A percentile compares a stretch with the other conserved stretches of the same genome.
Evolutionary conservation across 2,329 filamentous ascomycete species (phyloP).

Genomic region (Penicillium olsonii): DNA sequence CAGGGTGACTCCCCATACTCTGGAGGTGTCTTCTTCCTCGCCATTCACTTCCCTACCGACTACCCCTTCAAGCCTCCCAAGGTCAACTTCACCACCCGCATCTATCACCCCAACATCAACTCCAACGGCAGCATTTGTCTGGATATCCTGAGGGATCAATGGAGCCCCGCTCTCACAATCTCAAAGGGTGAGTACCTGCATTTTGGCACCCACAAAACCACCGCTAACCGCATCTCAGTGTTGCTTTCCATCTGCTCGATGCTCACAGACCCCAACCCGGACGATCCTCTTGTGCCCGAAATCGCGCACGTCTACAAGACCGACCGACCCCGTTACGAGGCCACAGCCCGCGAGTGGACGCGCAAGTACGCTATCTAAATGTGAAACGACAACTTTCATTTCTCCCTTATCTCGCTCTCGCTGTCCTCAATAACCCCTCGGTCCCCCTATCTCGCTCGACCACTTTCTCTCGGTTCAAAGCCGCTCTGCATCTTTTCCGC

Average conservation of each 20-base stretch:
- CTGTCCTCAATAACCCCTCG: constrained; percentile 1
- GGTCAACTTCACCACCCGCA: constrained; percentile 99
- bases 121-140: constrained; percentile 98
- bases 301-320: constrained; percentile 99
- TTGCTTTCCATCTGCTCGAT: constrained; percentile 99
- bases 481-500: constrained; percentile 20
- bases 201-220: not conserved
- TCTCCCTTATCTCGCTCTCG: constrained; percentile 8
- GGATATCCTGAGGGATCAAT: constrained; percentile 98
- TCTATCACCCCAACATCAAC: constrained; percentile 99
- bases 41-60: constrained; percentile 99
- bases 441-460: constrained; percentile 5
- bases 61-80: constrained; percentile 99
- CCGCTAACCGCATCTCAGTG: constrained; percentile 59
- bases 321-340: constrained; percentile 92
- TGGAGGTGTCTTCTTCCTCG: constrained; percentile 97
- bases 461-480: constrained; percentile 9
- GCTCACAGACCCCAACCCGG: constrained; percentile 98
- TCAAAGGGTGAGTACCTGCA: constrained; percentile 74
- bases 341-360: constrained; percentile 96
- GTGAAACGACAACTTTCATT: constrained; percentile 24
- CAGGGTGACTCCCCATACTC: constrained; percentile 96
- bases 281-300: constrained; percentile 97
- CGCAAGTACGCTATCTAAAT: constrained; percentile 94
- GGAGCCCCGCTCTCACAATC: constrained; percentile 97